These are phyloP conservation scores for Metroxylon sagu DNA, from an alignment of 176 grass and related monocot species.

Conservation along the genomic window DNA sequence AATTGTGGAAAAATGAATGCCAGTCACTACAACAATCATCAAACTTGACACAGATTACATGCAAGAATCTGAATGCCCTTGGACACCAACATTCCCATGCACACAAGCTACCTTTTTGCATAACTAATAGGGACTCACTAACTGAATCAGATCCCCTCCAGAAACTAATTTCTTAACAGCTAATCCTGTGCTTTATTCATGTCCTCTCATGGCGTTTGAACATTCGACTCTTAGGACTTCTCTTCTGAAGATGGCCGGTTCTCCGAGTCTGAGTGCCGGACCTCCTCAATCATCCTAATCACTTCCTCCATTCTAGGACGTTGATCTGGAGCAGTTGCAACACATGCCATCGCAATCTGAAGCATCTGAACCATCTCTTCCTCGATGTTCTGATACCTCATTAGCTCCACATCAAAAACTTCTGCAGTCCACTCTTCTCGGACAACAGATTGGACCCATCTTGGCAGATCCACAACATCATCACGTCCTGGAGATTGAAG, in stretches of 20 bases:
- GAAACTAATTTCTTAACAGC: too few species aligned
- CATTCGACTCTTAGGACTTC: not conserved
- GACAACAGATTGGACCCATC: slow-evolving; percentile 11
- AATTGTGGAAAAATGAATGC: too few species aligned
- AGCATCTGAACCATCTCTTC: slow-evolving; percentile 12
- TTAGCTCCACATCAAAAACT: slow-evolving; percentile 10
- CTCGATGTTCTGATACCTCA: slow-evolving; percentile 7
- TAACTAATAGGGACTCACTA: too few species aligned
- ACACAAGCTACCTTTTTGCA: too few species aligned
- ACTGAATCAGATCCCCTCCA: too few species aligned
- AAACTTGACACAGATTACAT: too few species aligned
- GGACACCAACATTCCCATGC: too few species aligned
- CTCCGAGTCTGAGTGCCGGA: slow-evolving; percentile 4
- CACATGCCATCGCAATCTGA: slow-evolving; percentile 7
- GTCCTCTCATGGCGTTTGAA: not conserved
- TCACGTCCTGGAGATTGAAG: slow-evolving; percentile 7
- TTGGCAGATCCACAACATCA: slow-evolving; percentile 6
- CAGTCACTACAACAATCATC: too few species aligned
- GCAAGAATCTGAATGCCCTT: too few species aligned
- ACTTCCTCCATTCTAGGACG: slow-evolving; percentile 12
- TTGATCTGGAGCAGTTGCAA: slow-evolving; percentile 6
- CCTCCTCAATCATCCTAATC: slow-evolving; percentile 1
- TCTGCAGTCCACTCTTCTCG: slow-evolving; percentile 18
- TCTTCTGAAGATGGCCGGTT: not conserved
- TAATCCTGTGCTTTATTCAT: too few species aligned